Conservation (phyloP, 1,284 basidiomycete genomes). For the Neotropicomus parvogracilis region DNA sequence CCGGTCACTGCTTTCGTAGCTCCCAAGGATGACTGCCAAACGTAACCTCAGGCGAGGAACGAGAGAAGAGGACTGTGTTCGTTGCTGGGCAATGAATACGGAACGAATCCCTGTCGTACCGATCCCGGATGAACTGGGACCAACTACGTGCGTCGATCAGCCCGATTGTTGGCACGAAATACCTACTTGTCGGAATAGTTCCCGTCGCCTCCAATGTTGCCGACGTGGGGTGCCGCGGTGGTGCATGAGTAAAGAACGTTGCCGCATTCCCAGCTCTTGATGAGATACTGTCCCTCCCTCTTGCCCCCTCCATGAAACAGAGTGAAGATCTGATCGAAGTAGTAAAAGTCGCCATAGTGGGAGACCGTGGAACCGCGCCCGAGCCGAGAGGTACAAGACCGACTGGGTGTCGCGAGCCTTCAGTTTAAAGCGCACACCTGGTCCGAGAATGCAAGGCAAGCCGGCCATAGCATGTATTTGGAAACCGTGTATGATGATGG, state of each 20-base stretch:
- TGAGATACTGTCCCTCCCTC: background rate
- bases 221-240: background rate
- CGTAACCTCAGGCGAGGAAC: background rate
- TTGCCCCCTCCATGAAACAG: constrained; percentile 1
- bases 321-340: constrained; percentile 6
- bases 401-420: constrained; percentile 1
- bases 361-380: background rate
- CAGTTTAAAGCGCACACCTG: constrained; percentile 2
- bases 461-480: background rate
- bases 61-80: constrained; percentile 2
- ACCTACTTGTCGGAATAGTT: constrained; percentile 3
- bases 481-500: background rate
- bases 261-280: constrained; percentile 8
- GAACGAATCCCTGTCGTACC: background rate
- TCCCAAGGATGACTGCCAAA: background rate
- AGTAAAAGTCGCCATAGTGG: background rate
- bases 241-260: constrained; percentile 3
- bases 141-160: background rate
- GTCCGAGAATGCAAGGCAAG: background rate
- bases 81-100: constrained; percentile 1
- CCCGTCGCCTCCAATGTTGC: constrained; percentile 1
- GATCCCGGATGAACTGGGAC: constrained; percentile 2
- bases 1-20: background rate
- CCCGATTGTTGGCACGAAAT: too few relatives aligned
- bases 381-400: background rate